These are phyloP conservation scores for Annona squamosa DNA, from an alignment of 164 flowering plant species.

Conservation along the genomic window DNA sequence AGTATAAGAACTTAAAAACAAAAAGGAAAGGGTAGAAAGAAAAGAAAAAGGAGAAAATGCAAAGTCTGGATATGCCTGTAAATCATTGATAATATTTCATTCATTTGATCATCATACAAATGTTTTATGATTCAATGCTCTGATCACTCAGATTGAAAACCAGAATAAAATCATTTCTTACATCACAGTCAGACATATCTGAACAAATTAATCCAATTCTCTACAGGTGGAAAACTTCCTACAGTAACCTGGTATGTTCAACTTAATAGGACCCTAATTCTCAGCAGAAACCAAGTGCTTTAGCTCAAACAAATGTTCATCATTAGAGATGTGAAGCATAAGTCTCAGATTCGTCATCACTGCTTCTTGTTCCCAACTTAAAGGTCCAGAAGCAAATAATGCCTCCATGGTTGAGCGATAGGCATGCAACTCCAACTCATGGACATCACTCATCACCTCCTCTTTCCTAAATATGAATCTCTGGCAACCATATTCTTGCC, in stretches of 20 bases:
- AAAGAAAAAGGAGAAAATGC: neutral
- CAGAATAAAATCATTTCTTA: conserved; percentile 24
- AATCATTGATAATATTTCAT: conserved; percentile 16
- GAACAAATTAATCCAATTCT: conserved; percentile 3
- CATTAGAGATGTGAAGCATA: conserved; percentile 75
- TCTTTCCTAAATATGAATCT: conserved; percentile 28
- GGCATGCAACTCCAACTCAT: conserved; percentile 79
- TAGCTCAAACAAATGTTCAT: conserved; percentile 83
- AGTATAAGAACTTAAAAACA: neutral
- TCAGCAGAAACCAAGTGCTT: conserved; percentile 56
- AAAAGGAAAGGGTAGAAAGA: neutral
- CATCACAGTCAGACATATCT: conserved; percentile 15
- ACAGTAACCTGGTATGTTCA: neutral
- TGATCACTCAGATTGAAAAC: conserved; percentile 15
- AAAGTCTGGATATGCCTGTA: neutral
- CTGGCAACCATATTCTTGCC: conserved; percentile 28
- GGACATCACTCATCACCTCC: conserved; percentile 49
- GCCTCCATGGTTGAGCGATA: conserved; percentile 80
- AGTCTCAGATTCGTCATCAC: conserved; percentile 78
- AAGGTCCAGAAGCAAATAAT: conserved; percentile 80
- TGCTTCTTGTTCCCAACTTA: conserved; percentile 91
- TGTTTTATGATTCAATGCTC: conserved; percentile 13
- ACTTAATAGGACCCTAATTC: conserved; percentile 23
- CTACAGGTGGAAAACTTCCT: neutral
- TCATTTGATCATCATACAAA: conserved; percentile 25